A percentile compares a stretch with the other conserved stretches of the same genome.
Conservation (phyloP, 169 alveolate species). For the Plasmodium sp. region DNA sequence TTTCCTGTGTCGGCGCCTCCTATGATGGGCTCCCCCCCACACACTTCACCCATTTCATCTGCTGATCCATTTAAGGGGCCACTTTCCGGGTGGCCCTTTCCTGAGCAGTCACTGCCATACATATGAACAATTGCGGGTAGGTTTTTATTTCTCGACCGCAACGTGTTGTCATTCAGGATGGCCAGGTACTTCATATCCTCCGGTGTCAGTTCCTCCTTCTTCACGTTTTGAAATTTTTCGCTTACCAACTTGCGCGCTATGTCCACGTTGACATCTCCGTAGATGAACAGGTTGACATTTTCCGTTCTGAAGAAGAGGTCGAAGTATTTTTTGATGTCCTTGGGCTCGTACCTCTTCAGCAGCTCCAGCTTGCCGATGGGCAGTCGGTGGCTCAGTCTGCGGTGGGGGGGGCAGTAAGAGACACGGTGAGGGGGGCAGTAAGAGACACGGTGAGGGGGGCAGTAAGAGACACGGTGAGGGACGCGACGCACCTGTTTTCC, state of each 20-base stretch:
- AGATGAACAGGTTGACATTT: slow-evolving; percentile 77
- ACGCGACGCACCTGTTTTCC: slow-evolving; percentile 82
- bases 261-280: slow-evolving; percentile 79
- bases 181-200: slow-evolving; percentile 17
- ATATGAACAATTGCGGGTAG: slow-evolving; percentile 50
- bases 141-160: slow-evolving; percentile 41
- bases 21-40: not conserved
- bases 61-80: not conserved
- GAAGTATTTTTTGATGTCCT: slow-evolving; percentile 54
- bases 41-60: not conserved
- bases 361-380: slow-evolving; percentile 64
- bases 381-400: slow-evolving; percentile 53
- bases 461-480: too few species aligned
- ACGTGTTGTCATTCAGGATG: slow-evolving; percentile 22
- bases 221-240: slow-evolving; percentile 22
- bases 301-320: slow-evolving; percentile 75
- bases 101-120: not conserved
- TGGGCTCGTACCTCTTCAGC: slow-evolving; percentile 51
- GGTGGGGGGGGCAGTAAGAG: too few species aligned
- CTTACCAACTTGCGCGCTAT: slow-evolving; percentile 35
- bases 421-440: too few species aligned
- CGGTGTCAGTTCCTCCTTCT: slow-evolving; percentile 26
- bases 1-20: not conserved
- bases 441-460: too few species aligned
- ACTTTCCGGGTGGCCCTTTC: not conserved